Base-by-base conservation (phyloP, 2,329 filamentous ascomycete genomes). In the Cercospora sp. region DNA sequence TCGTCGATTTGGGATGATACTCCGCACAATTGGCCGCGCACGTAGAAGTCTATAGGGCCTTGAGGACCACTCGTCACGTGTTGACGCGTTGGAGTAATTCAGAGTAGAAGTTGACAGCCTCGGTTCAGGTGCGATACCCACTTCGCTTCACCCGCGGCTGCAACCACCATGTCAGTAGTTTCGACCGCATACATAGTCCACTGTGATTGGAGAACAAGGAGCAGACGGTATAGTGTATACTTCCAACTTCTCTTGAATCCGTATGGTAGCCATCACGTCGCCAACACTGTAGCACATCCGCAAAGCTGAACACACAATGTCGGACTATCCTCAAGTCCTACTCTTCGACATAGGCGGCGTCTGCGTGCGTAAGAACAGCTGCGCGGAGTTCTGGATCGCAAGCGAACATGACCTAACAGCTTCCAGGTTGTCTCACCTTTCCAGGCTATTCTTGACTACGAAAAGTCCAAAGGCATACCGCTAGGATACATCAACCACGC, bases 311-410 rank as follows among this genome's bases (percentile, higher is more conserved):
- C 16, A 57, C n/a, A 57, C n/a, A 28, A 60, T 53, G 34, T 62
- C 65, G 26, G 62, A 58, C 32, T 73, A 73, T 62, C 91, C 91
- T 32, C 91, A 91, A 74, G 91, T 92, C 65, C 82, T 96, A 34
- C 84, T 99, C 24, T 98, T 98, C 79, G 95, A 99, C 81, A 95
- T 99, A 74, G 95, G 95, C 45, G 95, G 95, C 70, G 95, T 99
- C 74, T 96, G 93, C 85, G 94, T 97, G 90, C 85, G 92, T 89
- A 69, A 63, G 55, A 68, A 63, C 18, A 40, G 13, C 40, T 34
- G 30, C 32, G 26, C 16, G 16, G 26, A 24, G 12, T 53, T 13
- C 13, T 32, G n/a, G 16, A 28, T 26, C 37, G 45, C 45, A 30
- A 55, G 13, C 21, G 30, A 30, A n/a, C 12, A 28, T 26, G 4